phyloP scores from a whole-genome alignment of 2,329 filamentous ascomycete genomes.

The Arthroderma sp. region DNA sequence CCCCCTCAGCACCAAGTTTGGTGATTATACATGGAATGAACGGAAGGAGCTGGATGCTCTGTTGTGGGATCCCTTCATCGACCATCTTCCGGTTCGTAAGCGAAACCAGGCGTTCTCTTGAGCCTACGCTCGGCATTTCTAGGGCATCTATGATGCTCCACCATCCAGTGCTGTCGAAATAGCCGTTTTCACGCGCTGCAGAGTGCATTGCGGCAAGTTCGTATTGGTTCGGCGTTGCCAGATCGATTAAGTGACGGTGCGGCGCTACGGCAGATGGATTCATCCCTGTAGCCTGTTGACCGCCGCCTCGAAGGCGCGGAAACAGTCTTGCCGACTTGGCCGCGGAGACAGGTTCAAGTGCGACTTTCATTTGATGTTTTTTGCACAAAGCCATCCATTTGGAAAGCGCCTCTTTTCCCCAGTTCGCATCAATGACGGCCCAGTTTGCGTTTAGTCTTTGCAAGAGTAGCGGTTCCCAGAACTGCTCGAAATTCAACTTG shows the following conservation, averaged over 20 bases:
- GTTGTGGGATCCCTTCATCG: constrained; percentile 69
- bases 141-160: constrained; percentile 68
- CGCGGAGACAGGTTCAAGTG: constrained; percentile 80
- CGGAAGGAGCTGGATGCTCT: constrained; percentile 71
- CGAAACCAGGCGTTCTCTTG: constrained; percentile 56
- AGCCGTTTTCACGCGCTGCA: constrained; percentile 51
- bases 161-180: constrained; percentile 61
- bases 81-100: constrained; percentile 57
- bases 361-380: constrained; percentile 44
- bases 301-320: constrained; percentile 6
- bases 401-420: constrained; percentile 52
- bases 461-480: constrained; percentile 51
- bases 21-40: constrained; percentile 76
- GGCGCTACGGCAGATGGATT: constrained; percentile 38
- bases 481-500: constrained; percentile 29
- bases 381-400: constrained; percentile 54
- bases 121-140: constrained; percentile 55
- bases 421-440: constrained; percentile 80
- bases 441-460: constrained; percentile 52
- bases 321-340: constrained; percentile 65
- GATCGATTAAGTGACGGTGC: constrained; percentile 47
- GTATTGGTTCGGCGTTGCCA: constrained; percentile 69
- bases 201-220: constrained; percentile 71
- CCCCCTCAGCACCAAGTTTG: constrained; percentile 65
- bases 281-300: constrained; percentile 15